Conservation (phyloP, 2,329 filamentous ascomycete species). For the Claviceps spartinae region DNA sequence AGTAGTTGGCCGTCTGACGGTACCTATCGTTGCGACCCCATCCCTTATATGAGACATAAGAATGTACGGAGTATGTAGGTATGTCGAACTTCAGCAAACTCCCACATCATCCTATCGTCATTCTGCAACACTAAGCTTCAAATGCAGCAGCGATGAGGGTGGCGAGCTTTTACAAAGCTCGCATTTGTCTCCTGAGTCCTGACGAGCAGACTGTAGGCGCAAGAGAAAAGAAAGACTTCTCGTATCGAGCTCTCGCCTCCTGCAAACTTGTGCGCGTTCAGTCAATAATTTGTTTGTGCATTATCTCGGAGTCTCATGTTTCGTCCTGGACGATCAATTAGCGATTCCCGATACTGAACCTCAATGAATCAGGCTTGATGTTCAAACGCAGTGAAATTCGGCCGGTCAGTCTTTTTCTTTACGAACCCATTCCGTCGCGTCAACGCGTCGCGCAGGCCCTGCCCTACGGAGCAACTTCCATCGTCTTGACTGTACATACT, state of each 20-base stretch:
- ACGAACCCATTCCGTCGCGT: background rate
- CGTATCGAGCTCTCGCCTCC: background rate
- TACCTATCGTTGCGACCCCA: background rate
- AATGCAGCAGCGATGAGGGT: background rate
- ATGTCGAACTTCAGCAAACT: background rate
- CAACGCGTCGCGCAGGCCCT: background rate
- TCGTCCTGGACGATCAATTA: background rate
- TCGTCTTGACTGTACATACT: too few species aligned
- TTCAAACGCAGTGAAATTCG: background rate
- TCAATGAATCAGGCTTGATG: background rate
- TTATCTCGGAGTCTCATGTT: background rate
- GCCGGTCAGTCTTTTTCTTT: background rate
- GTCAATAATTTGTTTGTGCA: background rate
- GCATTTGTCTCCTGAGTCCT: background rate
- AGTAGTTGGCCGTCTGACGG: background rate
- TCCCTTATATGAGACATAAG: background rate
- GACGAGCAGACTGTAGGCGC: background rate
- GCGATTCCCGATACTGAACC: background rate
- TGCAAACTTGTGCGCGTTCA: background rate
- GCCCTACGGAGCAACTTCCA: too few species aligned
- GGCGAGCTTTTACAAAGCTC: background rate
- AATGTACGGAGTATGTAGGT: background rate
- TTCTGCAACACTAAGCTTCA: background rate
- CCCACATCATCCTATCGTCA: background rate
- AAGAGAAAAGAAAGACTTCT: background rate